These are phyloP conservation scores for Malus hybrid DNA, from an alignment of 331 rosid species.

Conservation along the genomic window DNA sequence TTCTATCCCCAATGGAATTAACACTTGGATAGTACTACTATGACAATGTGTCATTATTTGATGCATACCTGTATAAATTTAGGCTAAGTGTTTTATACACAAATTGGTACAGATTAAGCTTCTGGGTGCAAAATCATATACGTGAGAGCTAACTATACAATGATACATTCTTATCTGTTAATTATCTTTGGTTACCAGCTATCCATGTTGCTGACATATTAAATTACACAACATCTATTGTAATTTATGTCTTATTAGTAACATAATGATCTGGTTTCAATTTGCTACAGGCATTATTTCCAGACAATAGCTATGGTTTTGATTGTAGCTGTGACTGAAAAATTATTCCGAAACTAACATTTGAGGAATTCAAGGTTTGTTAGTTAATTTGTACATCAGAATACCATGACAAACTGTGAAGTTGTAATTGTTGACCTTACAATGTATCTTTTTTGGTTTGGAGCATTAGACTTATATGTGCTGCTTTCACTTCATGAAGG, in stretches of 20 bases:
- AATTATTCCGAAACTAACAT: constrained; percentile 82
- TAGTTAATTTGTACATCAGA: neutral
- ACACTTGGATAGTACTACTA: too few relatives aligned
- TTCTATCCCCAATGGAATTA: too few relatives aligned
- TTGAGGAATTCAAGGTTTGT: constrained; percentile 83
- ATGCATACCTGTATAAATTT: neutral
- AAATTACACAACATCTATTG: neutral
- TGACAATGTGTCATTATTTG: too few relatives aligned
- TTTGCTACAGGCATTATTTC: constrained; percentile 75
- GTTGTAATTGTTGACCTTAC: too few relatives aligned
- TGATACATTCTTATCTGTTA: too few relatives aligned
- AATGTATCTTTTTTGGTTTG: too few relatives aligned
- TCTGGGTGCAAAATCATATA: neutral
- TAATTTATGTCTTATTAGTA: too few relatives aligned
- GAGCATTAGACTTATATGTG: too few relatives aligned
- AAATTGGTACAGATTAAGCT: neutral
- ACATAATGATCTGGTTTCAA: too few relatives aligned
- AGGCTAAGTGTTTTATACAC: neutral
- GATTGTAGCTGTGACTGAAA: constrained; percentile 95
- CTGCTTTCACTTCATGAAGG: too few relatives aligned
- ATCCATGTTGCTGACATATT: neutral
- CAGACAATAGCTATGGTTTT: constrained; percentile 88
- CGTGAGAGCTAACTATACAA: neutral
- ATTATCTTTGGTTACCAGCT: too few relatives aligned
- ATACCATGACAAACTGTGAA: too few relatives aligned